These are phyloP conservation scores for Eucalyptus pauciflora DNA, from an alignment of 345 rosid species.

Conservation along the genomic window DNA sequence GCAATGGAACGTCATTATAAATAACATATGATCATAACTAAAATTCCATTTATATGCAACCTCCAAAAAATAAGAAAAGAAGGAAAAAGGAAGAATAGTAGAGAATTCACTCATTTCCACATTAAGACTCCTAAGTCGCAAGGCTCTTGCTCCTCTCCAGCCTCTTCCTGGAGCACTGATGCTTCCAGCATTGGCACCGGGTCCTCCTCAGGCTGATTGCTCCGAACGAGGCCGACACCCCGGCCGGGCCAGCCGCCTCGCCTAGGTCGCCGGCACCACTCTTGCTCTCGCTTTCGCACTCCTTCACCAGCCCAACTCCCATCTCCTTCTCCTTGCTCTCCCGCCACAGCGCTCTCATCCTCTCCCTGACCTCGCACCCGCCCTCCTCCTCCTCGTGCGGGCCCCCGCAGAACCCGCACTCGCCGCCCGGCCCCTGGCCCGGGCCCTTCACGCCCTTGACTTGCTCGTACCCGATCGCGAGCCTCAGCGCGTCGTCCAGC, in stretches of 20 bases:
- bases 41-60: too few species aligned
- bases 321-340: neutral
- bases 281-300: neutral
- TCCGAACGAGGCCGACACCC: neutral
- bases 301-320: neutral
- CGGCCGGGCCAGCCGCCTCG: neutral
- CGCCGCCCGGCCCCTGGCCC: neutral
- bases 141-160: conserved; percentile 7
- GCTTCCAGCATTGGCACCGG: conserved; percentile 18
- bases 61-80: neutral
- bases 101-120: neutral
- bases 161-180: conserved; percentile 21
- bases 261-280: neutral
- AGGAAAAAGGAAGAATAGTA: neutral
- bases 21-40: neutral
- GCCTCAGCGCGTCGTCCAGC: conserved; percentile 10
- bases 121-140: neutral
- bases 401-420: conserved; percentile 17
- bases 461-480: conserved; percentile 19
- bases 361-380: conserved; percentile 2
- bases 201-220: neutral
- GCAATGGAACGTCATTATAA: neutral
- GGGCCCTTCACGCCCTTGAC: neutral
- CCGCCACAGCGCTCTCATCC: conserved; percentile 10
- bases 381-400: conserved; percentile 12